A percentile compares a stretch with the other conserved stretches of the same genome.
phyloP scores from a whole-genome alignment of 2,329 filamentous ascomycete genomes.

The Triangularia verruculosa region DNA sequence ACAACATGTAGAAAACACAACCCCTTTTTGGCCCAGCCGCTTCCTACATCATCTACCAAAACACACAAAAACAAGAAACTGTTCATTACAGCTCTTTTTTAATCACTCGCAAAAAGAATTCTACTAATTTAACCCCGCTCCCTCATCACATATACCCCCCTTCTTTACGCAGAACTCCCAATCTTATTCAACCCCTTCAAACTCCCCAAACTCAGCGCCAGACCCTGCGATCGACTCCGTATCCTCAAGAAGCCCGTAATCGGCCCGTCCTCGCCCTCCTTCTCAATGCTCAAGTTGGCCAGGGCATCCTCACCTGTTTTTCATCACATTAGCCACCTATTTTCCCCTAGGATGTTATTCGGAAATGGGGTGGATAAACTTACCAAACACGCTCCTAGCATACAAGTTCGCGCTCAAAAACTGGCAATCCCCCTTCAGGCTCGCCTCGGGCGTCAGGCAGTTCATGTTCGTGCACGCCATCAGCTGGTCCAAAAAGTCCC shows the following conservation, averaged over 20 bases:
- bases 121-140: neutral
- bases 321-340: neutral
- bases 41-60: neutral
- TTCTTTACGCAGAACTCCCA: slow-evolving; percentile 41
- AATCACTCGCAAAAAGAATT: neutral
- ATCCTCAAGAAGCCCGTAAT: slow-evolving; percentile 98
- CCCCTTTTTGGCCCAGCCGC: neutral
- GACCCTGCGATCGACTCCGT: slow-evolving; percentile 91
- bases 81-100: neutral
- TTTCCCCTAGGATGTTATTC: too few relatives aligned
- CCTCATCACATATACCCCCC: neutral
- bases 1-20: neutral
- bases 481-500: slow-evolving; percentile 87
- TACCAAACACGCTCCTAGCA: slow-evolving; percentile 96
- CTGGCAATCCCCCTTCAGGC: slow-evolving; percentile 94
- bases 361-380: too few relatives aligned
- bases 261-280: slow-evolving; percentile 90
- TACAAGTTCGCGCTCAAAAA: slow-evolving; percentile 97
- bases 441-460: slow-evolving; percentile 93
- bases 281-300: slow-evolving; percentile 96
- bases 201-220: slow-evolving; percentile 89
- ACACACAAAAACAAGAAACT: neutral
- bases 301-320: slow-evolving; percentile 87
- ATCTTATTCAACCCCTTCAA: slow-evolving; percentile 92
- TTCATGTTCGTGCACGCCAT: slow-evolving; percentile 99